Base-by-base conservation (phyloP, 2,329 filamentous ascomycete genomes). In the Fusarium dimerum region DNA sequence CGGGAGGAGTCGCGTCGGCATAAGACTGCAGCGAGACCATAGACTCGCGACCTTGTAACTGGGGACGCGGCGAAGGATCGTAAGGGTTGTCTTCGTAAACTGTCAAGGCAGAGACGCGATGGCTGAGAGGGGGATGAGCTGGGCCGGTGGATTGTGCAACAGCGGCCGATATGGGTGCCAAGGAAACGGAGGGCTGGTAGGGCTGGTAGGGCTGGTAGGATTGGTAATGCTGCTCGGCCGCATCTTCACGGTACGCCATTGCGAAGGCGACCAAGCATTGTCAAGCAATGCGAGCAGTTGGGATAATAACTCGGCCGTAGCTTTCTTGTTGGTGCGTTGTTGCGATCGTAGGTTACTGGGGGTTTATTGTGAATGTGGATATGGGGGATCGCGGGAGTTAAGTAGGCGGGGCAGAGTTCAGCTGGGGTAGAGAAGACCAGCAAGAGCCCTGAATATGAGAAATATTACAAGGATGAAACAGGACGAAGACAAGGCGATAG, bases 21-120 rank as follows among this genome's bases (percentile, higher is more conserved):
- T 62, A 56, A 5, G 74, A 72, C 46, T 71, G 67, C n/a, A 76
- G 60, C 5, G 75, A 76, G 16, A 72, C 69, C 47, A 76, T 65
- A 13, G 75, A 74, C 47, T 71, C 71, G 17, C 70, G 71, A 13
- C 67, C 68, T 8, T 69, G 68, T 30, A 73, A 54, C 6, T 66
- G 54, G 40, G 59, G 56, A 7, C 59, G 43, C 36, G 30, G 34
- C 30, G 59, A 47, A 40, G 57, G 55, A 18, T 72, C 64, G 55
- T 71, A 66, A 7, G 63, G 60, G 47, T 54, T 60, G 36, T 62
- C 52, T 26, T 65, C 69, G 50, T 68, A 60, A n/a, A 71, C 60
- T 32, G 71, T 70, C 54, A 72, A 51, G 56, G 61, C 70, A 36
- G 72, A 74, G 40, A 67, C 59, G 36, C 63, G 62, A 51, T 72